Evolutionary conservation across 371 early-diverging fungal species (phyloP), one percentile per base, ranked within the genome.

Genomic region (Mortierella sp.): DNA sequence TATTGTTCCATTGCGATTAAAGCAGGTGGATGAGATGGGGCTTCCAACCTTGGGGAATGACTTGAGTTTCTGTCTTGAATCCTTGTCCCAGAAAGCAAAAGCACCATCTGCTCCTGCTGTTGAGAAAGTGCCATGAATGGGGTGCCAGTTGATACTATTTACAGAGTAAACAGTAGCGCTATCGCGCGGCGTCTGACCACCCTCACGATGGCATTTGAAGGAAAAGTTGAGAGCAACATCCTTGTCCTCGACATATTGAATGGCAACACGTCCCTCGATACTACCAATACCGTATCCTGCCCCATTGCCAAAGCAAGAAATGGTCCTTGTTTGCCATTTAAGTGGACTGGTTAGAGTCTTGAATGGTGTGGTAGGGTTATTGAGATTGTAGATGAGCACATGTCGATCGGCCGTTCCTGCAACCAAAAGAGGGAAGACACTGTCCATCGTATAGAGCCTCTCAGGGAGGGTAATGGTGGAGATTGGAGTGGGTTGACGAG

Each of bases 81-180:
- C 96, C 86, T 96, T 97, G 86, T 99, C 98, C 97, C 98, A 99
- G 81, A 96, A 96, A 59, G 90, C 87, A 68, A 97, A 90, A n/a
- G 89, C 86, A 18, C 99, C 99, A 84, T 99, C 99, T 1, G 94
- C 85, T 10, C 98, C 99, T 8, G 93, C 94, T 14, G 98, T 97
- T 4, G 94, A 90, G 78, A 99, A 94, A 9, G 97, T 96, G 49
- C 96, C 96, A 77, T 93, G 91, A 11, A 88, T 74, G 4, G 96
- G 96, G 78, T 98, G 96, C 86, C 95, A 94, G 54, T 89, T 86
- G 62, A 97, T 92, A 62, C 90, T 86, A 87, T 97, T 95, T 67
- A 96, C 93, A 52, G 96, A 77, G 80, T 91, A 95, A 24, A 99
- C 90, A 69, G 88, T 85, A 35, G 87, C 86, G 75, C 87, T 89